Percentiles rank a stretch among this genome's conserved stretches.
Conservation (phyloP, 2,329 filamentous ascomycete species). For the Colletotrichum chrysophilum region DNA sequence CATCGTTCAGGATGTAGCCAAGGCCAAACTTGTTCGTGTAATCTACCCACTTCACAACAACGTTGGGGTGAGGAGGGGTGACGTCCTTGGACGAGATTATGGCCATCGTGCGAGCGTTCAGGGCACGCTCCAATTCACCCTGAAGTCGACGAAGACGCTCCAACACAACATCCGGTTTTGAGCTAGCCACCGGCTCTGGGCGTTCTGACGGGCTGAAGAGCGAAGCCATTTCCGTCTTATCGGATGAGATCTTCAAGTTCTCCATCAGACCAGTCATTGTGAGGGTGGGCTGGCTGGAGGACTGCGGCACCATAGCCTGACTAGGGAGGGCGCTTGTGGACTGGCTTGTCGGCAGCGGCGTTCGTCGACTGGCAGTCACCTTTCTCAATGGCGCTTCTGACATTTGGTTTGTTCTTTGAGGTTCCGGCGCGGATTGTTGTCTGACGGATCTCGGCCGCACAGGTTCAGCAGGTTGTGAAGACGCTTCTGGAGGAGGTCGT, state of each 20-base stretch:
- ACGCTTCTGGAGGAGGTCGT: conserved; percentile 26
- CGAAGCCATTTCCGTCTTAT: conserved; percentile 43
- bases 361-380: neutral
- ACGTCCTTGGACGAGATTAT: conserved; percentile 60
- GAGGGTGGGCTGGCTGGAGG: conserved; percentile 5
- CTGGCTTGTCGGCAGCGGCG: conserved; percentile 21
- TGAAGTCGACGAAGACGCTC: conserved; percentile 62
- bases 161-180: conserved; percentile 63
- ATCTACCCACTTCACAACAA: conserved; percentile 84
- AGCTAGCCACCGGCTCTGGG: conserved; percentile 53
- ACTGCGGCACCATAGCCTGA: neutral
- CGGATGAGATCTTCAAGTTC: conserved; percentile 27
- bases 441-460: conserved; percentile 14
- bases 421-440: conserved; percentile 15
- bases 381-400: conserved; percentile 16
- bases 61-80: conserved; percentile 62
- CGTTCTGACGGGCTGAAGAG: conserved; percentile 63
- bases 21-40: conserved; percentile 88
- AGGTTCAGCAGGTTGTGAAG: conserved; percentile 3
- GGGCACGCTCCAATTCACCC: conserved; percentile 64
- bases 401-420: conserved; percentile 2
- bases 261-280: conserved; percentile 20
- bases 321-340: conserved; percentile 16
- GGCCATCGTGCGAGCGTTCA: conserved; percentile 69
- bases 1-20: conserved; percentile 83